phyloP scores from a whole-genome alignment of 2,329 filamentous ascomycete genomes.

The Corinectria fuckeliana region DNA sequence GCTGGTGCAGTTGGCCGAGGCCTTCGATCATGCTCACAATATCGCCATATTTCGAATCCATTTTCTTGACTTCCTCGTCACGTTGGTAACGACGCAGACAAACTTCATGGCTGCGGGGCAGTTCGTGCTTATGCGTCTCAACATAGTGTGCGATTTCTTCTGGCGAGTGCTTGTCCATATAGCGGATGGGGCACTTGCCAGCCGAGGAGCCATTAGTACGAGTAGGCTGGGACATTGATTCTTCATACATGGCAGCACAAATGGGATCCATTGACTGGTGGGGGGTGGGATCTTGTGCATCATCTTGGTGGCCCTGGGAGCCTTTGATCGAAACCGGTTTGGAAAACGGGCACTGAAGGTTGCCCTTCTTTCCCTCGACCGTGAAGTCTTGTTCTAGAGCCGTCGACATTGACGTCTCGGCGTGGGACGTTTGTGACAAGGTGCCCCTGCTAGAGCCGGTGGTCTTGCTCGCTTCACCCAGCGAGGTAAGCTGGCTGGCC shows the following conservation, averaged over 20 bases:
- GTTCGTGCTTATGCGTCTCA: conserved; percentile 92
- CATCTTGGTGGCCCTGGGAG: conserved; percentile 37
- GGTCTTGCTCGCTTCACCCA: conserved; percentile 59
- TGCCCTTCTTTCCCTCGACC: conserved; percentile 79
- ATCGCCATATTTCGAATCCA: conserved; percentile 94
- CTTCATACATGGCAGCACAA: conserved; percentile 68
- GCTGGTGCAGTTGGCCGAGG: conserved; percentile 84
- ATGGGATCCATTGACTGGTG: conserved; percentile 65
- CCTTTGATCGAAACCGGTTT: conserved; percentile 46
- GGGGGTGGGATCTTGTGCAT: conserved; percentile 48
- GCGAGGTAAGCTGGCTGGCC: conserved; percentile 58
- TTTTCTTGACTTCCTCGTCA: conserved; percentile 82
- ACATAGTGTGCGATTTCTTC: conserved; percentile 94
- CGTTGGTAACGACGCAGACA: conserved; percentile 90
- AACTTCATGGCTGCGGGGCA: conserved; percentile 91
- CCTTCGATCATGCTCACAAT: conserved; percentile 94
- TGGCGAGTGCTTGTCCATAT: conserved; percentile 88
- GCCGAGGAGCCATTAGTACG: conserved; percentile 57
- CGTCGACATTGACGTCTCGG: conserved; percentile 65
- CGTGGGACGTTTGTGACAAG: conserved; percentile 51
- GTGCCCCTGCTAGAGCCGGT: conserved; percentile 57
- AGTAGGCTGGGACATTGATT: conserved; percentile 60
- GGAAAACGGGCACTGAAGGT: conserved; percentile 81
- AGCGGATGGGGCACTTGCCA: conserved; percentile 88
- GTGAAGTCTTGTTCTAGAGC: conserved; percentile 90